phyloP scores from a whole-genome alignment of 2,329 filamentous ascomycete genomes.

The Calcarisporium arbuscula region DNA sequence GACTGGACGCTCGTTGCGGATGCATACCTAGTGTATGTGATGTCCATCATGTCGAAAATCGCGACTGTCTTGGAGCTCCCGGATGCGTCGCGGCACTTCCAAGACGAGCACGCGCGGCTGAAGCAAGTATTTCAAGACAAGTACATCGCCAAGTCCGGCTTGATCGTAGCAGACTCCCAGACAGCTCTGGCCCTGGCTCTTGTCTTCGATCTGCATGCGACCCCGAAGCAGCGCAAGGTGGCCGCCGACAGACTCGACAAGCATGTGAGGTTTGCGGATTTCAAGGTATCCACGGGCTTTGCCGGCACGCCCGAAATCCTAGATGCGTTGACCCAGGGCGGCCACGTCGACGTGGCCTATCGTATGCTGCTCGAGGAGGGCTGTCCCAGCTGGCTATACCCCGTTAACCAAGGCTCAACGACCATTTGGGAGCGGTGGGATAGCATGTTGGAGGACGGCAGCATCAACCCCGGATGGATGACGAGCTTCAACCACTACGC shows the following conservation, averaged over 20 bases:
- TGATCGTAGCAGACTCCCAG: conserved; percentile 30
- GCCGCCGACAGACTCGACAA: conserved; percentile 22
- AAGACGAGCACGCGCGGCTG: conserved; percentile 20
- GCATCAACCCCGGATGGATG: conserved; percentile 40
- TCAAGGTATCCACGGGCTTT: conserved; percentile 35
- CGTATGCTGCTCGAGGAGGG: conserved; percentile 40
- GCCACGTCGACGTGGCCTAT: conserved; percentile 30
- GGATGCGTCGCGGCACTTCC: conserved; percentile 27
- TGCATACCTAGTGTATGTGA: conserved; percentile 39
- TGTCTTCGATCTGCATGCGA: conserved; percentile 27
- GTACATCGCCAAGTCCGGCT: conserved; percentile 17
- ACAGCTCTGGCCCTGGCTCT: conserved; percentile 32
- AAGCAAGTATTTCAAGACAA: conserved; percentile 14
- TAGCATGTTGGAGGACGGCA: conserved; percentile 35
- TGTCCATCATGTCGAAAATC: too few relatives aligned
- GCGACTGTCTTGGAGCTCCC: conserved; percentile 25
- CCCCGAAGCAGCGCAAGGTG: conserved; percentile 10
- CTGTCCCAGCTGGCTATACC: conserved; percentile 42
- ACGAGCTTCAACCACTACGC: conserved; percentile 46
- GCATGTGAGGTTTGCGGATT: conserved; percentile 26
- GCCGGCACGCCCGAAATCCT: conserved; percentile 35
- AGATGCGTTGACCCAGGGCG: conserved; percentile 21
- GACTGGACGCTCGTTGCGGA: conserved; percentile 36
- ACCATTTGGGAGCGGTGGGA: conserved; percentile 49
- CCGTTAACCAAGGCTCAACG: conserved; percentile 37